Evolutionary conservation across 257 asterid species (phyloP), one percentile per base, ranked within the genome.

Genomic region (Galeopsis tetrahit): DNA sequence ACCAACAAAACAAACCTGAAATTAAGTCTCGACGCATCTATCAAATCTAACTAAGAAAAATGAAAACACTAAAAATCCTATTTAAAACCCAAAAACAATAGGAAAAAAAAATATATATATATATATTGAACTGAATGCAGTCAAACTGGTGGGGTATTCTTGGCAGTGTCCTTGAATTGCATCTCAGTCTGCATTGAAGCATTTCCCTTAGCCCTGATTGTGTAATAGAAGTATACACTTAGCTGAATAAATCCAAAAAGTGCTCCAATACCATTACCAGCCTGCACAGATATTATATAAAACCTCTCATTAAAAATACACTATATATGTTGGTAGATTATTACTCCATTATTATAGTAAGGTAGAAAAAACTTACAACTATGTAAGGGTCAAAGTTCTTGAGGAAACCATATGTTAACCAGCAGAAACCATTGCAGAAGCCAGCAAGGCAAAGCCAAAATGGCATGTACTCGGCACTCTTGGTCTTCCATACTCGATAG

Each of bases 381-480:
- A 91, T 79, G 36, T 73, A 87, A 17, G 78, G 83, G 48, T 91
- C 95, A 15, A 87, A 70, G 2, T 61, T 36, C 35, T 85, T 73
- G 69, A 89, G 83, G 21, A 77, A 61, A 52, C 95, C 92, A 63
- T 91, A 91, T 2, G 35, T 13, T 39, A 81, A 72, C 96, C 97
- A 91, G 10, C 60, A 17, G 55, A 77, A 1, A 1, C 96, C 97
- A 40, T 91, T 91, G 2, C 21, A 3, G 59, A 87, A 85, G 48
- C 87, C 85, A 42, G 89, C 87, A 1, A 89, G 3, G 58, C 87
- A 84, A 0, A 89, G 83, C 89, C 85, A 83, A 9, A 79, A 44
- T 0, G 93, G 97, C 84, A 91, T 31, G 83, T 55, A 91, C 48
- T 91, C 87, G 1, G 72, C 86, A 34, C 93, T 91, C 74, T 85